Base-by-base conservation (phyloP, 202 grass and related monocot genomes). In the Zoysia matrella region DNA sequence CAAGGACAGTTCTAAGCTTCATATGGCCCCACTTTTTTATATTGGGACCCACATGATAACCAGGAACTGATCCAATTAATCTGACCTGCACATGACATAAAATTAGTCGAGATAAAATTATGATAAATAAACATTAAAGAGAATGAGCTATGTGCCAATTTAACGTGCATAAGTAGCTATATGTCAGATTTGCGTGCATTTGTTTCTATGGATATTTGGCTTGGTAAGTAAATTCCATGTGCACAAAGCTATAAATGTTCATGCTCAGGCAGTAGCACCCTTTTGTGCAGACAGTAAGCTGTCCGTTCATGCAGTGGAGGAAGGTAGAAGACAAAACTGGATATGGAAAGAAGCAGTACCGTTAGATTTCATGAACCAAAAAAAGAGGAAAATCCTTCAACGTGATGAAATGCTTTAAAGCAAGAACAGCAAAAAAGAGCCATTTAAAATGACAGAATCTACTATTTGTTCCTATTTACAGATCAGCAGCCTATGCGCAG, bases 11-110 rank as follows among this genome's bases (percentile, higher is more conserved):
- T 78, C 90, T 87, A 78, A 98, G 57, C 72, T 97, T 98, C 88
- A 95, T 90, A 89, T 98, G 95, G 16, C 95, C 95, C 95, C 95
- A 98, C 60, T 81, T 95, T 66, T 82, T 98, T n/a, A 95, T 76
- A 91, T 76, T 95, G 16, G 88, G 45, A 11, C 92, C 95, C 52
- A 51, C 86, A 64, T 98, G 95, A 87, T 98, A 98, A 78, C 92
- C 90, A 68, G 95, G 95, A 86, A 95, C 90, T n/a, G 95, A 98
- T 70, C 86, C 92, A 43, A 98, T 91, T 80, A 98, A 82, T 82
- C 92, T 91, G 62, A 98, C 95, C 95, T 98, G 79, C 53, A 60
- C 64, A 76, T 2, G 14, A 65, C 70, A 42, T 65, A 70, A 77
- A 84, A 76, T 71, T 11, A 74, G 8, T 51, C 52, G 11, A 80